Percentiles rank a stretch among this genome's conserved stretches.
phyloP scores from a whole-genome alignment of 805 yeast species.

The Clavispora carvajalis region DNA sequence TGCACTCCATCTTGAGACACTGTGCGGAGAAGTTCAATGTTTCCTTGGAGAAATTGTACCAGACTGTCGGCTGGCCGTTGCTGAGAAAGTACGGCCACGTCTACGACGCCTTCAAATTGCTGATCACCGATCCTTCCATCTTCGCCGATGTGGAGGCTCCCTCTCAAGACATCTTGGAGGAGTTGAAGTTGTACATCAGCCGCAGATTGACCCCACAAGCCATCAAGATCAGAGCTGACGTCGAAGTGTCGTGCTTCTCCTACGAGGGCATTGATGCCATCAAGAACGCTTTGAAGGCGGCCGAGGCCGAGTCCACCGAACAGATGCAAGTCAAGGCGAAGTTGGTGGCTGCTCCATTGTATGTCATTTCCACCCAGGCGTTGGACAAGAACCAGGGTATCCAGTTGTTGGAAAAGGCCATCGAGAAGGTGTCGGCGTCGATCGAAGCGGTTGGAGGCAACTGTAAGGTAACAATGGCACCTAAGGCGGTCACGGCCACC shows the following conservation, averaged over 20 bases:
- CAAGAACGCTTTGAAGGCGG: constrained; percentile 79
- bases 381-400: constrained; percentile 89
- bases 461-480: constrained; percentile 93
- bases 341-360: constrained; percentile 95
- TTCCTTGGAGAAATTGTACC: constrained; percentile 79
- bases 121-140: constrained; percentile 85
- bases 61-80: constrained; percentile 94
- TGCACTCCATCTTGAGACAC: constrained; percentile 96
- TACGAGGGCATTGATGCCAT: constrained; percentile 98
- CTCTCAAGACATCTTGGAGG: constrained; percentile 68
- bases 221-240: constrained; percentile 95
- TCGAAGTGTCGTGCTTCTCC: constrained; percentile 93
- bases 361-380: constrained; percentile 88
- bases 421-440: constrained; percentile 64
- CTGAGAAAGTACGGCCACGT: constrained; percentile 95
- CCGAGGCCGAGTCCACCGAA: constrained; percentile 79
- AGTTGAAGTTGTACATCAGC: constrained; percentile 79
- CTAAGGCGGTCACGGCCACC: constrained; percentile 97
- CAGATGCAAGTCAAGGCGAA: constrained; percentile 86
- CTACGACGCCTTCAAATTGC: constrained; percentile 93
- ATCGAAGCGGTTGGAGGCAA: constrained; percentile 77
- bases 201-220: constrained; percentile 97
- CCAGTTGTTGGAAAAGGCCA: constrained; percentile 71
- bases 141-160: constrained; percentile 78
- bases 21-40: constrained; percentile 95